Percentiles rank a stretch among this genome's conserved stretches.
Evolutionary conservation across 2,329 filamentous ascomycete species (phyloP).

Genomic region (Diplodia mutila): DNA sequence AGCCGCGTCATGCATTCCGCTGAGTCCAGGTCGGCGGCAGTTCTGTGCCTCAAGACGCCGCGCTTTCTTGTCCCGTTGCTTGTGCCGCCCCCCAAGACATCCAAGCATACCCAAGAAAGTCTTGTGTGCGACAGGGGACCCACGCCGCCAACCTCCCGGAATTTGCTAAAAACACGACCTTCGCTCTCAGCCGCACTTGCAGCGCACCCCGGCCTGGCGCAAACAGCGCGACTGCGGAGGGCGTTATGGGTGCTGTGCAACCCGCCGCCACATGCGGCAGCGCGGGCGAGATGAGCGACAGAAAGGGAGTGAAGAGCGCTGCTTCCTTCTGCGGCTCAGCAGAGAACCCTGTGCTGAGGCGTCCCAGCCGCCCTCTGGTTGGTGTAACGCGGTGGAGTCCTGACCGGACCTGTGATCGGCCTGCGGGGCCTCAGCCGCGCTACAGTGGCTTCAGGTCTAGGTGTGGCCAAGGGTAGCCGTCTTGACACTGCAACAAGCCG

Average conservation of each 20-base stretch:
- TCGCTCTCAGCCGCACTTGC: conserved; percentile 19
- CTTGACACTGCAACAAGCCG: conserved; percentile 5
- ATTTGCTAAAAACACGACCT: not conserved
- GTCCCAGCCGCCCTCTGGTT: conserved; percentile 18
- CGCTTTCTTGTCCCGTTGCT: conserved; percentile 6
- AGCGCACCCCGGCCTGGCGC: conserved; percentile 4
- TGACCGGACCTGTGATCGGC: conserved; percentile 4
- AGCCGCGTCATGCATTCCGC: not conserved
- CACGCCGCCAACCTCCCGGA: too few relatives aligned
- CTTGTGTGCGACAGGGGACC: not conserved
- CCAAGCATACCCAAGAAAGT: conserved; percentile 17
- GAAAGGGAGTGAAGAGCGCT: not conserved
- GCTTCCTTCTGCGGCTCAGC: not conserved
- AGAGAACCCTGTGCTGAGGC: conserved; percentile 8
- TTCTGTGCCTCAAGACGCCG: conserved; percentile 10
- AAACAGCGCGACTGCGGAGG: not conserved
- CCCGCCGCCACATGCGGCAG: conserved; percentile 9
- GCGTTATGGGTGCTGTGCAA: not conserved
- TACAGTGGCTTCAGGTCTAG: conserved; percentile 6
- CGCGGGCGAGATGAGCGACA: not conserved
- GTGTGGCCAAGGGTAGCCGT: conserved; percentile 10
- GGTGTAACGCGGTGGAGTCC: conserved; percentile 10
- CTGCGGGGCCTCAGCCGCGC: conserved; percentile 21
- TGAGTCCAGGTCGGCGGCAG: not conserved
- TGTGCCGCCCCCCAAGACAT: conserved; percentile 7